These are phyloP conservation scores for Elongisporangium senticosum DNA, from an alignment of 352 stramenopile species.

Conservation along the genomic window DNA sequence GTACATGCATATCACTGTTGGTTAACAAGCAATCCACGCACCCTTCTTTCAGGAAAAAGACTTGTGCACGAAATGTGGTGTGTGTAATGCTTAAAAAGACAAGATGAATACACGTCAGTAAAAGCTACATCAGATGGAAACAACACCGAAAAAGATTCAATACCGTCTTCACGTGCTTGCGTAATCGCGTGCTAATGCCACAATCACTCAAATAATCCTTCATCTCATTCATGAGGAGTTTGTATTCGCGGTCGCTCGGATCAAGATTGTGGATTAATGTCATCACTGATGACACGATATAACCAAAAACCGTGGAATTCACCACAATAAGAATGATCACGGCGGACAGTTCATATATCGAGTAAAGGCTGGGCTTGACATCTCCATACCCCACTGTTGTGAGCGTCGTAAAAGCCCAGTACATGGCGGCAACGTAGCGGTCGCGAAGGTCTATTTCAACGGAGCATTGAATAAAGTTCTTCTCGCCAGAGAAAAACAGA, in stretches of 20 bases:
- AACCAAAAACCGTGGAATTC: conserved; percentile 78
- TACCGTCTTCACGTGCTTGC: conserved; percentile 66
- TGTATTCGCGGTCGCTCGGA: conserved; percentile 73
- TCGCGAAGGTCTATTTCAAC: conserved; percentile 30
- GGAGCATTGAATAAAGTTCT: conserved; percentile 25
- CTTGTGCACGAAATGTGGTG: conserved; percentile 62
- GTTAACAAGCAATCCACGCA: conserved; percentile 6
- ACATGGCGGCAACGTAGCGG: conserved; percentile 76
- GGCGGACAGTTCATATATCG: conserved; percentile 55
- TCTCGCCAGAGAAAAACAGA: conserved; percentile 27
- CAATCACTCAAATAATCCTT: conserved; percentile 82
- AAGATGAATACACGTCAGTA: not conserved
- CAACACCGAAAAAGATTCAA: not conserved
- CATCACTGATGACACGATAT: conserved; percentile 78
- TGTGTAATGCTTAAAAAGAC: conserved; percentile 52
- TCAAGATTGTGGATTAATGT: conserved; percentile 76
- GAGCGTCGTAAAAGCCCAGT: conserved; percentile 90
- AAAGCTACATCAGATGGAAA: not conserved
- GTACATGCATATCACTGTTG: not conserved
- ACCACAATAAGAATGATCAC: conserved; percentile 80
- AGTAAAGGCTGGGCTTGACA: conserved; percentile 67
- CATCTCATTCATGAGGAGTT: conserved; percentile 74
- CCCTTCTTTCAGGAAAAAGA: conserved; percentile 80
- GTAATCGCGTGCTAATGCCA: conserved; percentile 41
- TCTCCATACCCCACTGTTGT: conserved; percentile 88